These are phyloP conservation scores for Pleurotus platypus DNA, from an alignment of 768 basidiomycete genomes.

Conservation along the genomic window DNA sequence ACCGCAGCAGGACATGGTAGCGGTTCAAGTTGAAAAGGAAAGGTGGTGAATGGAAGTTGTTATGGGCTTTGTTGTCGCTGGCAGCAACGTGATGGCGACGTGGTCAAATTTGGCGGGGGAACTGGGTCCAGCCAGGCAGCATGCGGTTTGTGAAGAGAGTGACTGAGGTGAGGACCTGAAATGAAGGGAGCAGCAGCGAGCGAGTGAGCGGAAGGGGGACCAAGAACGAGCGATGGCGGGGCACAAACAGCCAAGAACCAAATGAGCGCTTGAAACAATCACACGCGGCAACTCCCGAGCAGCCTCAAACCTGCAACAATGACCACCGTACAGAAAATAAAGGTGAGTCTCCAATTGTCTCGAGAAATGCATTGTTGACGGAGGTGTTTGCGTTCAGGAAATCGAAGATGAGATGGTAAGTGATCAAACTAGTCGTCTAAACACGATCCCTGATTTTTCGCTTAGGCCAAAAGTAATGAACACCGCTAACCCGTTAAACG, in stretches of 20 bases:
- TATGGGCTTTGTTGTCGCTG: neutral
- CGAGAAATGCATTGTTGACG: too few relatives aligned
- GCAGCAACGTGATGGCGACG: slow-evolving; percentile 13
- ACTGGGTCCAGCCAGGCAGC: slow-evolving; percentile 49
- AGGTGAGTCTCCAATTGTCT: slow-evolving; percentile 36
- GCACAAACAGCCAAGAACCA: slow-evolving; percentile 11
- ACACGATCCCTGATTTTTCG: slow-evolving; percentile 19
- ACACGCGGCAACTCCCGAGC: slow-evolving; percentile 36
- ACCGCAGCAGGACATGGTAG: slow-evolving; percentile 49
- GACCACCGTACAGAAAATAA: slow-evolving; percentile 91
- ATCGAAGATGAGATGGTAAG: slow-evolving; percentile 96
- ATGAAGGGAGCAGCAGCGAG: slow-evolving; percentile 19
- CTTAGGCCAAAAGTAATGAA: slow-evolving; percentile 74
- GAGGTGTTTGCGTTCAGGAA: slow-evolving; percentile 45
- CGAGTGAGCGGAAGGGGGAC: slow-evolving; percentile 4
- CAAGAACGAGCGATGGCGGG: slow-evolving; percentile 9
- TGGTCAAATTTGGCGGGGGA: slow-evolving; percentile 18
- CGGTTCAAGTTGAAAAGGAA: slow-evolving; percentile 20
- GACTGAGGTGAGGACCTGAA: slow-evolving; percentile 18
- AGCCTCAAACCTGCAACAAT: slow-evolving; percentile 41
- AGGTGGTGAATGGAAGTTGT: slow-evolving; percentile 17
- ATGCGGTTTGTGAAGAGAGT: slow-evolving; percentile 28
- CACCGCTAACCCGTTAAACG: neutral
- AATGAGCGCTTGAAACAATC: slow-evolving; percentile 13
- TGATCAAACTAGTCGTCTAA: slow-evolving; percentile 12